Percentiles rank a stretch among this genome's conserved stretches.
Evolutionary conservation across 2,329 filamentous ascomycete genomes (phyloP).

Genomic region (Alternaria conjuncta): DNA sequence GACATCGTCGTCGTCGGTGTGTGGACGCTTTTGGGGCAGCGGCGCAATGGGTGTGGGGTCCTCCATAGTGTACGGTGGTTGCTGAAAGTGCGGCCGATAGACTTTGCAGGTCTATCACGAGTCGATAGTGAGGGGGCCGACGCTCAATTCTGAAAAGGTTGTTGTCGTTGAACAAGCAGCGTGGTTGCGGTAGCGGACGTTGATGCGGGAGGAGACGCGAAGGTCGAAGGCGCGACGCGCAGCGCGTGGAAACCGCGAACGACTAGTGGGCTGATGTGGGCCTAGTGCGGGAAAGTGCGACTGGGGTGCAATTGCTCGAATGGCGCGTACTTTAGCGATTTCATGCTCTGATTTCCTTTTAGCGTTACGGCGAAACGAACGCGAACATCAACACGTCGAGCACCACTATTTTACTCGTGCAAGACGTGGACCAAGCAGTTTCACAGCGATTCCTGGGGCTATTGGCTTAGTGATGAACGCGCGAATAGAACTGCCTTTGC

Average conservation of each 20-base stretch:
- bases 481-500: background rate
- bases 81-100: background rate
- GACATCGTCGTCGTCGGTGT: conserved; percentile 37
- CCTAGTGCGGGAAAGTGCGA: background rate
- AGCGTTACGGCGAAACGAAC: background rate
- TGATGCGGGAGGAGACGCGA: conserved; percentile 29
- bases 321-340: conserved; percentile 4
- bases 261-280: conserved; percentile 9
- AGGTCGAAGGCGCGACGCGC: conserved; percentile 35
- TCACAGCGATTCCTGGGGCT: background rate
- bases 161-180: conserved; percentile 8
- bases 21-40: conserved; percentile 40
- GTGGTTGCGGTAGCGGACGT: conserved; percentile 17
- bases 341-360: conserved; percentile 14
- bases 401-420: background rate
- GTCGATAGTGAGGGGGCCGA: background rate
- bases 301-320: conserved; percentile 1
- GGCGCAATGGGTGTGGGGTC: conserved; percentile 27
- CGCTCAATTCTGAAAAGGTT: background rate
- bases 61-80: conserved; percentile 31
- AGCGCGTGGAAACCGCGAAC: conserved; percentile 22
- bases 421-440: background rate
- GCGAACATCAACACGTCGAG: conserved; percentile 2
- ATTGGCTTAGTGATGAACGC: background rate
- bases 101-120: background rate